phyloP scores from a whole-genome alignment of 768 basidiomycete genomes.

The Phlebiopsis gigantea region DNA sequence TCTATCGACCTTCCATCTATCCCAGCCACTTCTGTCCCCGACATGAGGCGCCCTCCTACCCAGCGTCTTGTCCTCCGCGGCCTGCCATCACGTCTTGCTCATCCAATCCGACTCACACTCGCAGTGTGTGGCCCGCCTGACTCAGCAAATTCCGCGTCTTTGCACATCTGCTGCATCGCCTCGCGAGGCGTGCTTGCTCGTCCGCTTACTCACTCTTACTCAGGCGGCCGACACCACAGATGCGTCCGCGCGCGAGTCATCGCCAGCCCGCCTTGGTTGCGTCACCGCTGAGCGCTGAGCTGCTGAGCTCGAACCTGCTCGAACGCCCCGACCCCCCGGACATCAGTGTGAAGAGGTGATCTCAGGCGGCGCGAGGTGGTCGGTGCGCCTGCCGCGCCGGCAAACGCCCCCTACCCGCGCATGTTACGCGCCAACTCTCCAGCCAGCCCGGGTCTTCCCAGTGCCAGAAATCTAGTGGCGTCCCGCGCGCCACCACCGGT shows the following conservation, averaged over 20 bases:
- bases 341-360: neutral
- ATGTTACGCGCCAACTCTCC: neutral
- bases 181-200: neutral
- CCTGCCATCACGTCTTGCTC: neutral
- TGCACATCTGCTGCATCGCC: neutral
- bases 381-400: no score
- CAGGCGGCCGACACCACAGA: neutral
- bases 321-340: no score
- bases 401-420: neutral
- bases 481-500: no score
- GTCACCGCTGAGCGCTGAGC: neutral
- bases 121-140: neutral
- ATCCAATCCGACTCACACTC: neutral
- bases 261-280: neutral
- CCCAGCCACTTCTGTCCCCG: neutral
- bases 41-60: neutral
- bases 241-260: neutral
- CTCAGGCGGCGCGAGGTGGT: neutral
- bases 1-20: neutral
- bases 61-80: neutral
- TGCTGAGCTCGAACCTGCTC: neutral
- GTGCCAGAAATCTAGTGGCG: no score
- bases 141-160: neutral
- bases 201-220: neutral
- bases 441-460: neutral